phyloP scores from a whole-genome alignment of 1,284 basidiomycete species.

The Thecaphora thlaspeos region DNA sequence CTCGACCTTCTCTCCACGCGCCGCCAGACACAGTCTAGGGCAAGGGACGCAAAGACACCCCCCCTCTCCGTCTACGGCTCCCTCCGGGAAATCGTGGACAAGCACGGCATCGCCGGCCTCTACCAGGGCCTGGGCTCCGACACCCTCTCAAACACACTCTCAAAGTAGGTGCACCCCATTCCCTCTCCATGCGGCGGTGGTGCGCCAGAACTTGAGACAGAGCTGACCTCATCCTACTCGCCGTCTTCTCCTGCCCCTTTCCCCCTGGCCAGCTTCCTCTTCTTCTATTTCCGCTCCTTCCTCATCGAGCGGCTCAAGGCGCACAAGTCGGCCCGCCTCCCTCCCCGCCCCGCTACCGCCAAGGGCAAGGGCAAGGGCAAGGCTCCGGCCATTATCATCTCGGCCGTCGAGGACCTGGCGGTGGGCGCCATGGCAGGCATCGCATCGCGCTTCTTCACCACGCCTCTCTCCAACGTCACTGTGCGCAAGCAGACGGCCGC shows the following conservation, averaged over 20 bases:
- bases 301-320: constrained; percentile 27
- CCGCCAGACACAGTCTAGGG: constrained; percentile 55
- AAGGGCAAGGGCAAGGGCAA: constrained; percentile 10
- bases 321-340: constrained; percentile 16
- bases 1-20: constrained; percentile 61
- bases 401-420: constrained; percentile 59
- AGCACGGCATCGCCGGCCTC: constrained; percentile 38
- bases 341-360: constrained; percentile 6
- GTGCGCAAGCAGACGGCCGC: constrained; percentile 60
- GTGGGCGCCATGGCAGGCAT: constrained; percentile 61
- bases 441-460: constrained; percentile 59
- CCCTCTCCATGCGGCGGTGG: constrained; percentile 58
- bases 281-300: constrained; percentile 48
- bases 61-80: constrained; percentile 30
- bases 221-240: constrained; percentile 12
- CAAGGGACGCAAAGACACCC: constrained; percentile 9
- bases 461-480: constrained; percentile 62
- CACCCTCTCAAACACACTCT: constrained; percentile 59
- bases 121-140: constrained; percentile 59
- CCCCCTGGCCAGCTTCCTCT: constrained; percentile 26
- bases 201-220: too few species aligned
- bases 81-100: constrained; percentile 32
- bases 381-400: constrained; percentile 36
- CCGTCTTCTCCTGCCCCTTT: too few species aligned
- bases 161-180: constrained; percentile 46